Evolutionary conservation across 441 rosid species (phyloP).

Genomic region (Croton setiger): DNA sequence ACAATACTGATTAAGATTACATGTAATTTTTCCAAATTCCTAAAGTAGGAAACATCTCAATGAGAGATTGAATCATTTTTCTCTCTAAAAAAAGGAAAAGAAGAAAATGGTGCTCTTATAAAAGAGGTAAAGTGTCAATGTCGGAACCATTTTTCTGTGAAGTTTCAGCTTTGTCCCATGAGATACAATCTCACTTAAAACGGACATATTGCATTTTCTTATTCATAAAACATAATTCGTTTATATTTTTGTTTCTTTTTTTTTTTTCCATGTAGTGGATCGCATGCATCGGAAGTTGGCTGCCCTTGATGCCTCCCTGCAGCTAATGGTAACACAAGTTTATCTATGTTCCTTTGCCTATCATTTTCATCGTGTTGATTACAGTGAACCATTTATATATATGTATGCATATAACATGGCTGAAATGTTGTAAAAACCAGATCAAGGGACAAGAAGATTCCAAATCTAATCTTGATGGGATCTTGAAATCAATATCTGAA

Average conservation of each 20-base stretch:
- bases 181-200: not conserved
- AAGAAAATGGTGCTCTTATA: not conserved
- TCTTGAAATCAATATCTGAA: constrained; percentile 57
- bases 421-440: constrained; percentile 38
- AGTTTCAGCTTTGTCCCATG: not conserved
- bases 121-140: not conserved
- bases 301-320: constrained; percentile 56
- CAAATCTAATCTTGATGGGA: constrained; percentile 51
- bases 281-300: constrained; percentile 65
- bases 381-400: constrained; percentile 4
- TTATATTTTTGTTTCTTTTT: constrained; percentile 10
- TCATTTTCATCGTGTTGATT: constrained; percentile 15
- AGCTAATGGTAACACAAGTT: constrained; percentile 55
- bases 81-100: not conserved
- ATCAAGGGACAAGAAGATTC: constrained; percentile 58
- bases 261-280: constrained; percentile 54
- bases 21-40: not conserved
- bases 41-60: not conserved
- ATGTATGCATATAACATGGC: constrained; percentile 7
- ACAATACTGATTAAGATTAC: not conserved
- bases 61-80: not conserved
- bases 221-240: not conserved
- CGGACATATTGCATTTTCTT: not conserved
- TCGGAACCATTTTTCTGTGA: not conserved
- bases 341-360: constrained; percentile 20